Base-by-base conservation (phyloP, 2,329 filamentous ascomycete species). In the Domatiomyces globalis region DNA sequence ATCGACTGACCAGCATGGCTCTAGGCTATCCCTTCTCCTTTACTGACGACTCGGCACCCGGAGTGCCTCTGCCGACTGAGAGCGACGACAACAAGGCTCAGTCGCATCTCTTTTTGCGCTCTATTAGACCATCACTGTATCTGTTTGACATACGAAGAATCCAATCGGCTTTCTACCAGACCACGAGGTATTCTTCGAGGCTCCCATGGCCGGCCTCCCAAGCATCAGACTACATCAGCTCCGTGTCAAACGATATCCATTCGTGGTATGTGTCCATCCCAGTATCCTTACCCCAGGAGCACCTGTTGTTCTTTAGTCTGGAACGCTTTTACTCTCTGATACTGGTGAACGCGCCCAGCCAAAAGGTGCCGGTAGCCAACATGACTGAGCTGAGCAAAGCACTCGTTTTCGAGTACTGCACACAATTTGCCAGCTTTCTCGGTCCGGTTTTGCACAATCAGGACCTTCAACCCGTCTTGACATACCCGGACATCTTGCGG, bases 291-390 rank as follows among this genome's bases (percentile, higher is more conserved):
- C 76, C 84, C 0, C 70, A 76, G 0, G 76, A 78, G 22, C 82
- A 89, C 56, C 78, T 81, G 42, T 78, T 84, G 46, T 79, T 89
- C 57, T 94, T 95, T 62, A 84, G 92, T 56, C 78, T 95, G 15
- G 92, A 98, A 64, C 69, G 94, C 43, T 78, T 90, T 46, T 96
- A 95, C 70, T 94, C 87, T 63, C 92, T 87, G 60, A 84, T 95
- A 20, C 87, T 95, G 65, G 85, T 90, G 52, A 76, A 95, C 6
- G 87, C 87, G 0, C 87, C 88, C 0, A 89, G 84, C 36, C 79
- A 81, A 1, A 76, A 84, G 45, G 80, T 85, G 2, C 85, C 86
- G 0, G 58, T 57, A 1, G 49, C 39, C 36, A 73, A 78, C 19
- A 80, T 89, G 48, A 83, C 80, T 2, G 78, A 87, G 45, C 87